Percentiles rank a stretch among this genome's conserved stretches.
These are phyloP conservation scores for Ceratobasidium sp. DNA, from an alignment of 1,284 basidiomycete species.

Conservation along the genomic window DNA sequence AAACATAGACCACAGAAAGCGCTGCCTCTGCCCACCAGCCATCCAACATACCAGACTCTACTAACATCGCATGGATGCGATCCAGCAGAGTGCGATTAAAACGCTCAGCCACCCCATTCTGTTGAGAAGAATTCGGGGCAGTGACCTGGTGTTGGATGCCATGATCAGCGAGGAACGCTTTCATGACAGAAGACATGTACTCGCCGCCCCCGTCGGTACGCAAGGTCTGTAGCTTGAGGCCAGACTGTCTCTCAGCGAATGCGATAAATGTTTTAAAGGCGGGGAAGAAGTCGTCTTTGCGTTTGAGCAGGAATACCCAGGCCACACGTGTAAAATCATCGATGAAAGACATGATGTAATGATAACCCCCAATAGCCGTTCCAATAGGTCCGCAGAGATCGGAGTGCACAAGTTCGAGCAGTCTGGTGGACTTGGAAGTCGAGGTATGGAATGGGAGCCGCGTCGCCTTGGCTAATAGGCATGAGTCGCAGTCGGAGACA, in stretches of 20 bases:
- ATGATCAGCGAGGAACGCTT: neutral
- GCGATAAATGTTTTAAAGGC: conserved; percentile 41
- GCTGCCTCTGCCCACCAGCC: conserved; percentile 28
- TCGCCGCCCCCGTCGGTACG: conserved; percentile 46
- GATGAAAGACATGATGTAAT: conserved; percentile 44
- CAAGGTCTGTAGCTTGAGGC: conserved; percentile 32
- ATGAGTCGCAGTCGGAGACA: conserved; percentile 41
- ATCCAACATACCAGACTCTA: conserved; percentile 10
- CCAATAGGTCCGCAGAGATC: conserved; percentile 42
- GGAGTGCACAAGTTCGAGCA: conserved; percentile 43
- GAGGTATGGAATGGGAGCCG: conserved; percentile 34
- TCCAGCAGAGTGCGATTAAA: conserved; percentile 21
- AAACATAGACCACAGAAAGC: neutral
- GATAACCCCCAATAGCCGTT: conserved; percentile 5
- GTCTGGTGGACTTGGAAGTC: neutral
- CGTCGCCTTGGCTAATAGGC: conserved; percentile 36
- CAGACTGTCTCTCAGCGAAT: conserved; percentile 35
- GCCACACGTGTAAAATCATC: conserved; percentile 42
- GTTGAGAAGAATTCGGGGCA: conserved; percentile 12
- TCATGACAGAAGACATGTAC: conserved; percentile 20
- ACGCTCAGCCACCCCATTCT: conserved; percentile 39
- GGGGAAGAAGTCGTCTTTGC: conserved; percentile 24
- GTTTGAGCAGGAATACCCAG: conserved; percentile 28
- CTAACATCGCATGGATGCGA: conserved; percentile 4
- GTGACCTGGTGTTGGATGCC: conserved; percentile 34